A percentile compares a stretch with the other conserved stretches of the same genome.
Evolutionary conservation across 2,329 filamentous ascomycete species (phyloP).

Genomic region (Ceratocystiopsis sp.): DNA sequence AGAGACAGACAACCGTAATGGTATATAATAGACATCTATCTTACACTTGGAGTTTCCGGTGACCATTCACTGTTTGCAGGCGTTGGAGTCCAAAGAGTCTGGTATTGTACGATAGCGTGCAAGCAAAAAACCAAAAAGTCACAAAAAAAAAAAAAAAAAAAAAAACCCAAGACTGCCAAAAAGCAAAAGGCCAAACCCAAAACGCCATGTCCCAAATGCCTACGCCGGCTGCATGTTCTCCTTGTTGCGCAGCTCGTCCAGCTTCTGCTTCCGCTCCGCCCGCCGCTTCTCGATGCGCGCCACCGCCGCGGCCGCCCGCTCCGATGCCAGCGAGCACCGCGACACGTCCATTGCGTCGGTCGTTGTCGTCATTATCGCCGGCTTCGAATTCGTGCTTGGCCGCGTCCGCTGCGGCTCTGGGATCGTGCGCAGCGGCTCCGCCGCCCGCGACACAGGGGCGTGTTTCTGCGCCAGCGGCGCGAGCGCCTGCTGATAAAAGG

Average conservation of each 20-base stretch:
- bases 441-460: slow-evolving; percentile 4
- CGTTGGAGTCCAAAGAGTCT: background rate
- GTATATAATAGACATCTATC: too few species aligned
- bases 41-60: too few species aligned
- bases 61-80: too few species aligned
- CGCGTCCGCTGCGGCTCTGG: background rate
- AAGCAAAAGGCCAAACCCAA: too few species aligned
- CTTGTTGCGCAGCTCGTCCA: slow-evolving; percentile 22
- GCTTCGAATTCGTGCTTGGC: background rate
- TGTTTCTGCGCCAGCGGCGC: background rate
- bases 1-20: too few species aligned
- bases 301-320: slow-evolving; percentile 35
- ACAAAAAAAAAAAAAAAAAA: background rate
- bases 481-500: background rate
- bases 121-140: background rate
- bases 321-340: slow-evolving; percentile 28
- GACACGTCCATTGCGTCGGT: slow-evolving; percentile 11
- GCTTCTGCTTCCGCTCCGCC: slow-evolving; percentile 24
- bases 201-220: background rate
- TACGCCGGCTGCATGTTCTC: slow-evolving; percentile 30
- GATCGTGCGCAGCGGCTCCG: slow-evolving; percentile 5
- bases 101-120: background rate
- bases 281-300: slow-evolving; percentile 36
- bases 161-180: background rate
- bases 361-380: background rate